These are phyloP conservation scores for Elsinoe fawcettii DNA, from an alignment of 2,329 filamentous ascomycete species.

Conservation along the genomic window DNA sequence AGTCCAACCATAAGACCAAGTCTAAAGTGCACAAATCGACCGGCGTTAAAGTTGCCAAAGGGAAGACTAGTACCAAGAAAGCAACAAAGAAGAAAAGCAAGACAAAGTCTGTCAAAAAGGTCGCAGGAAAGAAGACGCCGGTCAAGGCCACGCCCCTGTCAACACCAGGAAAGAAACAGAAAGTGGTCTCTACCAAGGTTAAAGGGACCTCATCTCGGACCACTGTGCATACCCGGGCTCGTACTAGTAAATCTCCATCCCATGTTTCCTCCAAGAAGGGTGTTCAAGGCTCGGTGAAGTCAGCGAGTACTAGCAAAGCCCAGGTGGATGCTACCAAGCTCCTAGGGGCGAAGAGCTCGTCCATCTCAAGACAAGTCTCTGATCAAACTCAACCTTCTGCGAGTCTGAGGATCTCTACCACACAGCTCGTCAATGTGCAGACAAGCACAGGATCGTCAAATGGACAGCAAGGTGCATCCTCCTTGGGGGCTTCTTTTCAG, in stretches of 20 bases:
- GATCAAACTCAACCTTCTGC: background rate
- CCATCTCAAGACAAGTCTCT: background rate
- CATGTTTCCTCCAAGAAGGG: background rate
- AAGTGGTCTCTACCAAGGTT: background rate
- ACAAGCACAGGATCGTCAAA: background rate
- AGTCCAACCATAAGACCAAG: background rate
- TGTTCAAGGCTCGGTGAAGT: background rate
- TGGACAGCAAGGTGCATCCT: background rate
- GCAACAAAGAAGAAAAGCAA: background rate
- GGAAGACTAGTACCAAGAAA: background rate
- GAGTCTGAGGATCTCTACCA: background rate
- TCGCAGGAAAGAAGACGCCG: background rate
- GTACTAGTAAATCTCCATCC: background rate
- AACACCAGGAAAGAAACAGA: background rate
- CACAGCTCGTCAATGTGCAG: background rate
- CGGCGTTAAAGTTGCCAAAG: background rate
- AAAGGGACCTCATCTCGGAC: background rate
- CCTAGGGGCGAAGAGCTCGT: background rate
- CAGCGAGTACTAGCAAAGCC: background rate
- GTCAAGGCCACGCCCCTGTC: background rate
- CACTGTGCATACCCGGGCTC: background rate
- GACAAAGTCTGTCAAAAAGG: background rate
- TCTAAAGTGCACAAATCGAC: background rate
- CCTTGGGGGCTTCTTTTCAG: background rate
- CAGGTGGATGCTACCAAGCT: background rate